Base-by-base conservation (phyloP, 176 grass and related monocot genomes). In the Zoysia japonica region DNA sequence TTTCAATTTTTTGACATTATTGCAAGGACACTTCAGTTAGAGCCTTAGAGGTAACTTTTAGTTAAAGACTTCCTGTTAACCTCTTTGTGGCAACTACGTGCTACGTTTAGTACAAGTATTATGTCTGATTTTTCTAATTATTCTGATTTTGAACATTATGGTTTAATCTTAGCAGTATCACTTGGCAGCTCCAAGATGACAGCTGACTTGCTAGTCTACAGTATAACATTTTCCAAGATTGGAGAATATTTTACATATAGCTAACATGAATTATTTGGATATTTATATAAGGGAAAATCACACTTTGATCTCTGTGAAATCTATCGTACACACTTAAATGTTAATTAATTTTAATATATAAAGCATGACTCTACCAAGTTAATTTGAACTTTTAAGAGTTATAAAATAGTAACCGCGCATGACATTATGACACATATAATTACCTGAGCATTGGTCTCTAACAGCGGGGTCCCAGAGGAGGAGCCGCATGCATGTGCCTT, bases 401-500 rank as follows among this genome's bases (percentile, higher is more conserved):
- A 28, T 28, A 12, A 10, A 10, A 42, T 53, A 48, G 20, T 48
- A 39, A 73, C 4, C 11, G 6, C 28, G 9, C 75, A 66, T 66
- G 35, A 49, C 1, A 49, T 14, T 5, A 11, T 53, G 46, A 49
- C 1, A 49, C 1, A 38, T 44, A 13, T 11, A 43, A 36, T 17
- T 84, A 93, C 90, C 70, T 89, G 90, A 60, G 90, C 84, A 82
- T 92, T 89, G 53, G 84, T 47, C 68, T 93, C 84, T 71, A 93
- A 72, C 56, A 87, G 78, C 28, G 87, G 67, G 37, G 62, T 47
- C 13, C 76, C 81, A 67, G 90, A 84, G 36, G 74, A 82, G 28
- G 90, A 93, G 45, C 80, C 85, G 64, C 42, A 71, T n/a, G 90
- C 80, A 75, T 86, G 81, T 47, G 84, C 90, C 87, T 93, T 93